Percentiles rank a stretch among this genome's conserved stretches.
Conservation (phyloP, 2,329 filamentous ascomycete genomes). For the Didymellaceae sp. region DNA sequence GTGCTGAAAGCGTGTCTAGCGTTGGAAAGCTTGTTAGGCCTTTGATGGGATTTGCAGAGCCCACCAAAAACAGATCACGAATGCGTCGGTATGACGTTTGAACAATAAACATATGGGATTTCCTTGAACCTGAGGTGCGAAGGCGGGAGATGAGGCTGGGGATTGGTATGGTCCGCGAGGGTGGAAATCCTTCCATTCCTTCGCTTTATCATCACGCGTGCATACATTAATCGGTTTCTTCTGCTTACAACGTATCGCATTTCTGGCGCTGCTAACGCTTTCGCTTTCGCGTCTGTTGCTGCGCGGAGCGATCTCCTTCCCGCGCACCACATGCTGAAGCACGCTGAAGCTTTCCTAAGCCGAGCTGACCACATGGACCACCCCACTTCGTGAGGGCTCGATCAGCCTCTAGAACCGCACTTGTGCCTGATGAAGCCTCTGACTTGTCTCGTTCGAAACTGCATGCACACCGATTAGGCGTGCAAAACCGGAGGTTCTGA, state of each 20-base stretch:
- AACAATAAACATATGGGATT: neutral
- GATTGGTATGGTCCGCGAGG: neutral
- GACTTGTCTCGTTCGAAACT: neutral
- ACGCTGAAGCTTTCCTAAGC: slow-evolving; percentile 17
- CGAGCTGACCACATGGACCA: slow-evolving; percentile 2
- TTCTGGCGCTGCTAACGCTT: slow-evolving; percentile 2
- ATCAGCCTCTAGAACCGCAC: neutral
- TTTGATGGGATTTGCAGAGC: slow-evolving; percentile 5
- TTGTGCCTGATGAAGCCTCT: slow-evolving; percentile 5
- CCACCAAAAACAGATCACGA: slow-evolving; percentile 7
- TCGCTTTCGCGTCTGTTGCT: neutral
- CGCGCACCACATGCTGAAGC: slow-evolving; percentile 14
- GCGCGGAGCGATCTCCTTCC: slow-evolving; percentile 4
- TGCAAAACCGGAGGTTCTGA: slow-evolving; percentile 8
- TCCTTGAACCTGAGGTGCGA: neutral
- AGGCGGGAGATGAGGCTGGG: neutral
- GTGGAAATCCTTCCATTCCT: neutral
- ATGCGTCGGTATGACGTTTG: slow-evolving; percentile 21
- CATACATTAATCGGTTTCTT: neutral
- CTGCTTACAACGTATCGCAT: neutral
- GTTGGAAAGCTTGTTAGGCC: slow-evolving; percentile 14
- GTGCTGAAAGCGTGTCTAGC: slow-evolving; percentile 10
- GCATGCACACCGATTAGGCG: slow-evolving; percentile 4
- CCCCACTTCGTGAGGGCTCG: slow-evolving; percentile 14
- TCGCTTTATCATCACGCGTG: neutral